Evolutionary conservation across 208 protist species (phyloP).

Genomic region (Blastocrithidia nonstop): DNA sequence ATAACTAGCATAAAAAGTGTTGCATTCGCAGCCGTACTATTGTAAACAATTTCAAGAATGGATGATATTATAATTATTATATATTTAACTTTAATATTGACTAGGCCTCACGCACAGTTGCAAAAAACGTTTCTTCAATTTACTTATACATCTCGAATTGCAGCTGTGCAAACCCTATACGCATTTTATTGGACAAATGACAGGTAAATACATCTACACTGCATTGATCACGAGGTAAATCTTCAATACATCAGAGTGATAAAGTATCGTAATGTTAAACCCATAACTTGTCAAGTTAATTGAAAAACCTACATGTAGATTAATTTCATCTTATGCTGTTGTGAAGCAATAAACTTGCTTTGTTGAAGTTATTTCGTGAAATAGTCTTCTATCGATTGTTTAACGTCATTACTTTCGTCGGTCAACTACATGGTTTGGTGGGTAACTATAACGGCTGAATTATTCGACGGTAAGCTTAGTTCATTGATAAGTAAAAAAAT

Average conservation of each 20-base stretch:
- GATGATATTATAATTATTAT: slow-evolving; percentile 16
- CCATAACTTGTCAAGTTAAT: slow-evolving; percentile 34
- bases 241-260: slow-evolving; percentile 29
- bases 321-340: slow-evolving; percentile 22
- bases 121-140: slow-evolving; percentile 62
- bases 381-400: neutral
- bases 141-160: slow-evolving; percentile 73
- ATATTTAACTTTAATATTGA: slow-evolving; percentile 20
- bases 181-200: slow-evolving; percentile 32
- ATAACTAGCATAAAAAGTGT: slow-evolving; percentile 25
- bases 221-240: slow-evolving; percentile 19
- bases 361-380: neutral
- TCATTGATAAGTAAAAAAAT: slow-evolving; percentile 71
- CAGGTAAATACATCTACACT: slow-evolving; percentile 27
- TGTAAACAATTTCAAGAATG: slow-evolving; percentile 41
- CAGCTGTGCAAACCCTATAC: slow-evolving; percentile 48
- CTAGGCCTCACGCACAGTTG: slow-evolving; percentile 13
- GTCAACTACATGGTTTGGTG: neutral
- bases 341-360: neutral
- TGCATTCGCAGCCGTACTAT: slow-evolving; percentile 61
- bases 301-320: slow-evolving; percentile 40
- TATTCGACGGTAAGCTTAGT: slow-evolving; percentile 38
- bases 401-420: no score
- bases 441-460: slow-evolving; percentile 39
- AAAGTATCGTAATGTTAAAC: slow-evolving; percentile 29